Base-by-base conservation (phyloP, 176 grass and related monocot species). In the Carex kokanica region DNA sequence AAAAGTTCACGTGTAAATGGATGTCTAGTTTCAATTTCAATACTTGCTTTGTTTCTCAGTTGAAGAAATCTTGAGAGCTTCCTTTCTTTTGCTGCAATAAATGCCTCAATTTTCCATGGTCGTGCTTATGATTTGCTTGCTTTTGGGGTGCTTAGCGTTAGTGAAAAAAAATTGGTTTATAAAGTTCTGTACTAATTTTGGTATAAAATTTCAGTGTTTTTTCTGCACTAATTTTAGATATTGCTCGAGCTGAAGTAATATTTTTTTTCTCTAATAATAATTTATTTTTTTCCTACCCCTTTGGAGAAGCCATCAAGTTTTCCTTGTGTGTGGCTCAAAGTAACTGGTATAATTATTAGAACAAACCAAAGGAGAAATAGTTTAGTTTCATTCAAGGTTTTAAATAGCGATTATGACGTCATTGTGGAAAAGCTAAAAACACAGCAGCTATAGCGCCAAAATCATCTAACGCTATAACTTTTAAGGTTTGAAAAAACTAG, bases 1-100 rank as follows among this genome's bases (percentile, higher is more conserved):
- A 77, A 99, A 90, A 32, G 60, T 93, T 78, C 88, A 53, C 60
- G 16, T 89, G 52, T 96, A 93, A 85, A 5, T 27, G 60, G 36
- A 80, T 24, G 16, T 82, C 12, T 55, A 56, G 13, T 78, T 56
- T 2, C 21, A 32, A 56, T 78, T 78, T 2, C 21, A 56, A 56
- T 31, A 51, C 23, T 56, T 78, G 4, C 17, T 32, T 55, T 6
- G 5, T 23, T 75, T 75, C 11, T 75, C 23, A 16, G 47, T 55
- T 75, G 6, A 75, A 16, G 40, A 27, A 51, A 52, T 74, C 12
- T 25, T 74, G 12, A 14, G 69, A 77, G 21, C 43, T 17, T 14
- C 43, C 54, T 74, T 54, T 54, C 11, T 75, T 75, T 53, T 25
- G 25, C 32, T 55, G 45, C 23, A 55, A 77, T 53, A 77, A 77